Conservation (phyloP, 441 rosid genomes). For the Gossypium laxum region DNA sequence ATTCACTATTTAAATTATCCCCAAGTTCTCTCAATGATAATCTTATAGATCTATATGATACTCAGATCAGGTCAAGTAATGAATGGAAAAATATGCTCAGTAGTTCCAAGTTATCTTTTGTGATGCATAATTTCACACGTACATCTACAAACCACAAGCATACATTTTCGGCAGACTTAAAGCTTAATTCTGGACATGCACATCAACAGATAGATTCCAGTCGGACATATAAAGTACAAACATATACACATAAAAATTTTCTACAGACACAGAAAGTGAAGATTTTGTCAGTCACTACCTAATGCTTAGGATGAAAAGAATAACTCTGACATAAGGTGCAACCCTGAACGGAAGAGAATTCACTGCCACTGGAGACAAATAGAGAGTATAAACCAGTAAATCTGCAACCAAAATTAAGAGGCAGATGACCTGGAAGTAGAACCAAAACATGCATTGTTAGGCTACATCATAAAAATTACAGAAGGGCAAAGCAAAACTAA, state of each 20-base stretch:
- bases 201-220: neutral
- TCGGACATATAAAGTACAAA: neutral
- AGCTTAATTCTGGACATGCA: neutral
- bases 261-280: neutral
- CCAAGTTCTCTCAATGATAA: neutral
- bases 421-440: constrained; percentile 57
- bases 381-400: constrained; percentile 60
- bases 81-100: neutral
- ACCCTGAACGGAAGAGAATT: constrained; percentile 67
- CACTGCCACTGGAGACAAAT: constrained; percentile 60
- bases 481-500: neutral
- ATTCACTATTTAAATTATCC: neutral
- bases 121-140: constrained; percentile 1
- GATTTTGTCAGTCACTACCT: constrained; percentile 39
- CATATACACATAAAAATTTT: neutral
- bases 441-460: constrained; percentile 16
- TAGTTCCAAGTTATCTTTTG: neutral
- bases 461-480: neutral
- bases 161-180: neutral
- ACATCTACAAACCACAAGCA: neutral
- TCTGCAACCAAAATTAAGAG: constrained; percentile 58
- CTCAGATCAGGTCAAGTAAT: neutral
- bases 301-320: constrained; percentile 58
- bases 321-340: constrained; percentile 82
- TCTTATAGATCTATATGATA: neutral